These are phyloP conservation scores for Fusarium nodosum DNA, from an alignment of 2,329 filamentous ascomycete genomes.

Conservation along the genomic window DNA sequence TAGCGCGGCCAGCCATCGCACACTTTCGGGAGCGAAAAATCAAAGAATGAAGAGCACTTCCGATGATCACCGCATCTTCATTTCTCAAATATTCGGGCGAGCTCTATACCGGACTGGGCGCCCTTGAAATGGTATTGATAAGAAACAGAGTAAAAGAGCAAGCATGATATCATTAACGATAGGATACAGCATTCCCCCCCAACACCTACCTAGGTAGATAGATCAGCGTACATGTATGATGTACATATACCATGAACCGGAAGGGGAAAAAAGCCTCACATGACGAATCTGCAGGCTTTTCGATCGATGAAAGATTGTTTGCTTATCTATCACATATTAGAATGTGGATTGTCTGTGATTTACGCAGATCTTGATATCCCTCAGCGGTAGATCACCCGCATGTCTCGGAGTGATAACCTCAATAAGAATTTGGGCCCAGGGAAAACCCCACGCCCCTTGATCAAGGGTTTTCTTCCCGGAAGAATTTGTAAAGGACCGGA, in stretches of 20 bases:
- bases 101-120: neutral
- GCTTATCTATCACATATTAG: constrained; percentile 17
- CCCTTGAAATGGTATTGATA: neutral
- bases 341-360: constrained; percentile 37
- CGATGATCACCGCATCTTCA: constrained; percentile 6
- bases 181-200: neutral
- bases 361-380: constrained; percentile 30
- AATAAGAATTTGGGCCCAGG: constrained; percentile 5
- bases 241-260: neutral
- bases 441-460: neutral
- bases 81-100: constrained; percentile 8
- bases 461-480: constrained; percentile 10
- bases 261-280: neutral
- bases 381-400: constrained; percentile 28
- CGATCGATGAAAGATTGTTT: constrained; percentile 8
- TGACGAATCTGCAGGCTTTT: neutral
- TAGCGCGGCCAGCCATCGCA: constrained; percentile 6
- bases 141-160: neutral
- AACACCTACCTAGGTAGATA: neutral
- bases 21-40: neutral
- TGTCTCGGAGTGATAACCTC: constrained; percentile 29
- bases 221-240: neutral
- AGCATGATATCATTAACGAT: neutral
- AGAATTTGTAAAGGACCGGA: neutral
- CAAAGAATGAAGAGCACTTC: neutral